Evolutionary conservation across 495 filamentous ascomycete species (phyloP), one percentile per base, ranked within the genome.

Genomic region (Aspergillus ostianus): DNA sequence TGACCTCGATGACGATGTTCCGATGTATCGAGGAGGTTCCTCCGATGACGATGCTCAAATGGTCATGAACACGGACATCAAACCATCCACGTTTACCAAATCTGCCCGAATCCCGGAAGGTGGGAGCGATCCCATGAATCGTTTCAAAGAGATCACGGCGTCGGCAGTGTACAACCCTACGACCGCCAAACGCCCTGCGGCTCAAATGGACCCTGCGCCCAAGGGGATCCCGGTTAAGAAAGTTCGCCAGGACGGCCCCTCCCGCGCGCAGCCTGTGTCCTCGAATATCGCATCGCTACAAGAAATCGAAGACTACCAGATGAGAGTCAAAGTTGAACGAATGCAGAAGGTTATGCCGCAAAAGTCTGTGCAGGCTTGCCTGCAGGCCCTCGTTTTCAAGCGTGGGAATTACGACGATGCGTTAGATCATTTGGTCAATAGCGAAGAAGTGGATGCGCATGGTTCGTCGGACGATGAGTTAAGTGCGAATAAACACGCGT

Each of bases 401-500:
- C 76, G 76, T 27, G 83, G 84, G 8, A 86, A 85, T 56, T 84
- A 76, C 62, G 82, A 88, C 21, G 80, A 84, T 68, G 86, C 89
- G 0, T 67, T 85, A 61, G 77, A 81, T 7, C 67, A 75, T 49
- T 67, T 90, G 32, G 72, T 72, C 8, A 65, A 58, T 19, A 55
- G 45, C 6, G 67, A 73, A 10, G 62, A 71, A 23, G 29, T 51
- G 3, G 59, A 51, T 6, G 50, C 46, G 3, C 29, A 58, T 20
- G 64, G 32, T 7, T 75, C 70, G 0, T 80, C 76, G 0, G 75
- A 78, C 10, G 77, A 80, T 60, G 77, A 80, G 51, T 51, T 80
- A 59, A 68, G 32, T 26, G 52, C 50, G 21, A 53, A 29, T n/a
- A 55, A 52, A n/a, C 46, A 48, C 47, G 53, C 60, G 1, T 56